Base-by-base conservation (phyloP, 495 filamentous ascomycete genomes). In the Pseudoneurospora amorphoporcata region DNA sequence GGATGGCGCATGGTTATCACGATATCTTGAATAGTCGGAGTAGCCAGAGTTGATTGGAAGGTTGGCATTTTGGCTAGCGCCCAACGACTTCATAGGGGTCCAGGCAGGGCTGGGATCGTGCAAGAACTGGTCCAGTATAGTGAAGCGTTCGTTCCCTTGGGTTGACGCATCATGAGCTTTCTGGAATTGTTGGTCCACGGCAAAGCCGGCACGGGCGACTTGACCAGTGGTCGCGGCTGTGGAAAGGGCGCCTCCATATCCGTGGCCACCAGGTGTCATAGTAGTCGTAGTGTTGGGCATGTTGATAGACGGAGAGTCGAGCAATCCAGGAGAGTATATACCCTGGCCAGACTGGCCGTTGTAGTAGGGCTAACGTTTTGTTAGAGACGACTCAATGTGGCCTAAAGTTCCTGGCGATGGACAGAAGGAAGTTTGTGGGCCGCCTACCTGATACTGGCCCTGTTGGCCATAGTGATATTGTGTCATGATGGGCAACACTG, bases 1-100 rank as follows among this genome's bases (percentile, higher is more conserved):
- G 3, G 89, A 91, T 9, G 80, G 78, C 14, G 79, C 81, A 17
- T 77, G 70, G 39, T 71, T 74, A 42, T 75, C 77, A 32, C 78
- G 76, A 47, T 75, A 80, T 16, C 42, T 39, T 41, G 8, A 39
- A 69, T 75, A 74, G 12, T 35, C 61, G 10, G 39, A 5, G 39
- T 40, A 73, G 17, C 23, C 53, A 37, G 45, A 4, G 9, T 29
- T 42, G 58, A 69, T n/a, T 38, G 43, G 17, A 42, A 17, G 35
- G 12, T 17, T 23, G 8, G 42, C 10, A 8, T n/a, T 35, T 3
- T 32, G 70, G 4, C 32, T 71, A 53, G 5, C 17, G 1, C 47
- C 19, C 3, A 10, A 19, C 2, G 53, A 4, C 0, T 23, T 72
- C 17, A 75, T 5, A 5, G 69, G 68, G 39, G 12, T 53, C 74